Conservation (phyloP, 345 rosid genomes). For the Citrus medica region DNA sequence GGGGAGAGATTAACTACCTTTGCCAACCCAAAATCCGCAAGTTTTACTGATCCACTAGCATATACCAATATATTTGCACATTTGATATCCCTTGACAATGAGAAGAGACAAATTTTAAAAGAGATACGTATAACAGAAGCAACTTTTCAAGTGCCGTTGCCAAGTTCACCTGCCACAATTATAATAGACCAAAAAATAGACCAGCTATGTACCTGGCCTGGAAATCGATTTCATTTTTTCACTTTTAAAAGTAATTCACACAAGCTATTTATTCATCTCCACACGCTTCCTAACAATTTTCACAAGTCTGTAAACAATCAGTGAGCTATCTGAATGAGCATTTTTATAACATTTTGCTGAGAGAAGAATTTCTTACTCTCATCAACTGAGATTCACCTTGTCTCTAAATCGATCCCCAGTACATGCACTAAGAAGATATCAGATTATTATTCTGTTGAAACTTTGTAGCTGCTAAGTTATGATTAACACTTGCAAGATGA, state of each 20-base stretch:
- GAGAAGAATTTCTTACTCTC: too few species aligned
- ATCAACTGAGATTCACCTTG: too few species aligned
- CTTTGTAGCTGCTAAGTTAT: neutral
- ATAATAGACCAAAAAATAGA: neutral
- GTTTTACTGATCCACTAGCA: slow-evolving; percentile 73
- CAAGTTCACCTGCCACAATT: neutral
- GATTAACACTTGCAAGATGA: neutral
- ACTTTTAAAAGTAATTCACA: neutral
- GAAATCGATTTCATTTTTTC: neutral
- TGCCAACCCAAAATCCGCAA: slow-evolving; percentile 96
- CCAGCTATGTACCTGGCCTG: neutral
- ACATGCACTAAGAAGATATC: neutral
- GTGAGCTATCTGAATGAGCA: neutral
- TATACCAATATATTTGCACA: slow-evolving; percentile 90
- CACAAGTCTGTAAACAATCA: neutral
- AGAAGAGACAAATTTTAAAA: slow-evolving; percentile 4
- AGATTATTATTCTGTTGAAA: neutral
- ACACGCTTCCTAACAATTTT: neutral
- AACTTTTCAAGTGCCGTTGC: neutral
- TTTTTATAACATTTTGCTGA: neutral
- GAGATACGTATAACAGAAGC: neutral
- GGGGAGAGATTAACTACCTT: slow-evolving; percentile 43
- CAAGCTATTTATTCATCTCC: neutral
- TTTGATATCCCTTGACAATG: slow-evolving; percentile 68
- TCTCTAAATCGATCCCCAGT: too few species aligned